Evolutionary conservation across 2,329 filamentous ascomycete species (phyloP), one percentile per base, ranked within the genome.

Genomic region (Coccinonectria pachysandricola): DNA sequence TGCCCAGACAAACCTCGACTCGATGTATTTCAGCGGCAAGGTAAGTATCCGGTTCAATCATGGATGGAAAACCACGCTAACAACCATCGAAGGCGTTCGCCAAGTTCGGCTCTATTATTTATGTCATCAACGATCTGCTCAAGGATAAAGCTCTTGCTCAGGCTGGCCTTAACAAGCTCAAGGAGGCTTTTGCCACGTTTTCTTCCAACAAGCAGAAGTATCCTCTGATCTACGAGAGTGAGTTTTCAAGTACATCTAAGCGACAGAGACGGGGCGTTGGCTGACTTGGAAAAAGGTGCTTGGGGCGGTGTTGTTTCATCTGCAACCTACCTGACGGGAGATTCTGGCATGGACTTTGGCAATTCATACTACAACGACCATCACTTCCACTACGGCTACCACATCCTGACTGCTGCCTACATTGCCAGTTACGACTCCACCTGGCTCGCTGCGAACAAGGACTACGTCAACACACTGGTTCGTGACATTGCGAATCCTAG

Each of bases 21-120:
- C 85, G 19, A 87, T 94, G 75, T 96, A 96, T 55, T 95, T 79
- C 53, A 82, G 81, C 41, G 91, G 91, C 42, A 96, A 88, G 64
- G 79, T 69, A 34, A 40, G 53, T 34, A n/a, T n/a, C n/a, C n/a
- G n/a, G n/a, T n/a, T n/a, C n/a, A n/a, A n/a, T n/a, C n/a, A n/a
- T n/a, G n/a, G n/a, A n/a, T n/a, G n/a, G n/a, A n/a, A n/a, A n/a
- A n/a, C n/a, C n/a, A n/a, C n/a, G n/a, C n/a, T n/a, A n/a, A n/a
- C n/a, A n/a, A n/a, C n/a, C n/a, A n/a, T n/a, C n/a, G n/a, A n/a
- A 75, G 71, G 72, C 75, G 1, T 57, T 91, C 11, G 79, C 76
- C 36, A 88, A 88, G 49, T 87, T 85, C 52, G 82, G 79, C 1
- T 62, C 63, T 10, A 60, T 87, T 15, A 57, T 83, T 19, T 77